Percentiles rank a stretch among this genome's conserved stretches.
Evolutionary conservation across 106 monocot genomes (phyloP).

Genomic region (Agapanthus africanus): DNA sequence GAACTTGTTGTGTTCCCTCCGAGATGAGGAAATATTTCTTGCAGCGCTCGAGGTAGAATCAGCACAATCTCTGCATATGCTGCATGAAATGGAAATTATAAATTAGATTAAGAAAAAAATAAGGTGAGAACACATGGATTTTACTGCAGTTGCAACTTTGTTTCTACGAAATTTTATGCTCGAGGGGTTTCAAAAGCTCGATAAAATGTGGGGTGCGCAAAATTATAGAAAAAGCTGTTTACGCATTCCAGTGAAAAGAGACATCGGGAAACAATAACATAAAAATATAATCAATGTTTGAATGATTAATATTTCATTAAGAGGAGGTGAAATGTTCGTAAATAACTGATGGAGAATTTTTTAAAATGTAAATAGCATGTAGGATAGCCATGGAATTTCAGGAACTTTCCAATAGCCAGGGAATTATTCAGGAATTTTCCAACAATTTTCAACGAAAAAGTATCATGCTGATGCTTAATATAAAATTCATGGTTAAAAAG

Average conservation of each 20-base stretch:
- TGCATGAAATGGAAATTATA: conserved; percentile 1
- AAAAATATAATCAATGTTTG: neutral
- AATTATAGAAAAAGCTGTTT: no score
- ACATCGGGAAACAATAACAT: no score
- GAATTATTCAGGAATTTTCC: neutral
- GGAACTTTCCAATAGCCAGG: neutral
- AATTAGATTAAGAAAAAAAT: neutral
- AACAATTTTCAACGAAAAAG: neutral
- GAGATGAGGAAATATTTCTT: conserved; percentile 16
- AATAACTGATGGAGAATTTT: neutral
- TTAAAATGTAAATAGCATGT: neutral
- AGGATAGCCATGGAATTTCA: neutral
- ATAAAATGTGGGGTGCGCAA: no score
- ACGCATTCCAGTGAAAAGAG: no score
- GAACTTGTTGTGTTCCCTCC: no score
- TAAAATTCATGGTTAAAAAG: neutral
- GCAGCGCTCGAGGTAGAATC: conserved; percentile 23
- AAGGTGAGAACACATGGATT: neutral
- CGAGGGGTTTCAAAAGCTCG: no score
- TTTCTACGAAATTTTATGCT: neutral
- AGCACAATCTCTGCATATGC: conserved; percentile 26
- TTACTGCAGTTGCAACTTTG: neutral
- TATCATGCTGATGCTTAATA: neutral
- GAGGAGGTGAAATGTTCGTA: neutral
- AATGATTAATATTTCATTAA: neutral